Conservation (phyloP, 2,329 filamentous ascomycete species). For the Aspergillus sp. region DNA sequence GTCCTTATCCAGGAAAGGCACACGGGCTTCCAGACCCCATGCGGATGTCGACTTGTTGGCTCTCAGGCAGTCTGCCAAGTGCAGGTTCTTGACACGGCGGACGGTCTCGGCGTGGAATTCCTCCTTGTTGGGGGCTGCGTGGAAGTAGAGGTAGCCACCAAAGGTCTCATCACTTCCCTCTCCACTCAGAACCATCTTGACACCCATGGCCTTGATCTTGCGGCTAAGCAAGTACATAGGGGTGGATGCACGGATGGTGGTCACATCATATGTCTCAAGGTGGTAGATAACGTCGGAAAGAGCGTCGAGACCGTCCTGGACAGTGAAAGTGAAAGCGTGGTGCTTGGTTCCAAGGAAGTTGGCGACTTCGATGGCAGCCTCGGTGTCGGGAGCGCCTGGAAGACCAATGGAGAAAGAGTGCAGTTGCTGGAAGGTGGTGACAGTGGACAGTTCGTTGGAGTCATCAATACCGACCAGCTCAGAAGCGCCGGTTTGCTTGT, state of each 20-base stretch:
- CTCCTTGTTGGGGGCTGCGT: conserved; percentile 82
- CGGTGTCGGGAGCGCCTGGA: conserved; percentile 84
- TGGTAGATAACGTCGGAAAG: conserved; percentile 97
- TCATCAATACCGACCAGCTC: conserved; percentile 92
- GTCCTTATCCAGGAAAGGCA: conserved; percentile 95
- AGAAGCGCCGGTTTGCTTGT: conserved; percentile 38
- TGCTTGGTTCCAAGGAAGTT: conserved; percentile 97
- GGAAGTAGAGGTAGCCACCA: conserved; percentile 98
- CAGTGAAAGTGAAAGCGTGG: conserved; percentile 96
- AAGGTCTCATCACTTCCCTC: conserved; percentile 98
- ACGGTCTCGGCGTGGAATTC: conserved; percentile 96
- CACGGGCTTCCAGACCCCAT: conserved; percentile 95
- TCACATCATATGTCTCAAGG: conserved; percentile 96
- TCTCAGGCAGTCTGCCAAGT: conserved; percentile 90
- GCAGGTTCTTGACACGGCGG: conserved; percentile 90
- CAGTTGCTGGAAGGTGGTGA: conserved; percentile 88
- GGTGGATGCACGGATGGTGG: conserved; percentile 94
- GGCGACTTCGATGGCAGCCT: conserved; percentile 87
- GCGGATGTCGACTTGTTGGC: conserved; percentile 99
- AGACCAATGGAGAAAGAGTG: conserved; percentile 99
- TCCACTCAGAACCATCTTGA: conserved; percentile 98
- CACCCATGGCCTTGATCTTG: conserved; percentile 99
- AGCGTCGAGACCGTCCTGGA: conserved; percentile 94
- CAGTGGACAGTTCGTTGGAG: conserved; percentile 79
- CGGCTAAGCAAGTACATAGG: conserved; percentile 97